Evolutionary conservation across 495 filamentous ascomycete species (phyloP).

Genomic region (Daldinia concentrica): DNA sequence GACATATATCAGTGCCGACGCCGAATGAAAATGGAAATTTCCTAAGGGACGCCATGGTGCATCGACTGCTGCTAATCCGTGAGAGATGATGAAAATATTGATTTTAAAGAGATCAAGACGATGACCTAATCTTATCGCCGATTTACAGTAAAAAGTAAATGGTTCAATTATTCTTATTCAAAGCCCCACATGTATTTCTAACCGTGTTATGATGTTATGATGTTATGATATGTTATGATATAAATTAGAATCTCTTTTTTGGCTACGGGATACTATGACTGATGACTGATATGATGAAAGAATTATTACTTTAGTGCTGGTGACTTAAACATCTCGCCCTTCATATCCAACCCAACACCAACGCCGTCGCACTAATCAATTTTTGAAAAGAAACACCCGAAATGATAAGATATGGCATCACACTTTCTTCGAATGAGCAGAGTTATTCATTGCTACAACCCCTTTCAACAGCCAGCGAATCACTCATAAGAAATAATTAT

Average conservation of each 20-base stretch:
- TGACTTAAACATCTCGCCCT: constrained; percentile 5
- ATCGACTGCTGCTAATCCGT: not conserved
- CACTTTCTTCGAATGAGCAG: constrained; percentile 9
- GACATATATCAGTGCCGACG: constrained; percentile 68
- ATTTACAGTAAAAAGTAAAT: not conserved
- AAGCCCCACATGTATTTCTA: not conserved
- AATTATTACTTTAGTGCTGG: not conserved
- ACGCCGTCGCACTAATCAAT: constrained; percentile 16
- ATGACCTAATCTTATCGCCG: constrained; percentile 3
- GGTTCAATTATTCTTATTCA: too few relatives aligned
- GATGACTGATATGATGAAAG: not conserved
- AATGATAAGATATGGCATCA: constrained; percentile 11
- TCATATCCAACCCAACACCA: constrained; percentile 16
- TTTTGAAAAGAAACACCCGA: not conserved
- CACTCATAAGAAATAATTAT: not conserved
- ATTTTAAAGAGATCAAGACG: not conserved
- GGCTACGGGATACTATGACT: not conserved
- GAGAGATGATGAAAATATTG: not conserved
- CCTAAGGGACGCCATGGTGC: not conserved
- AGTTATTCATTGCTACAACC: constrained; percentile 1
- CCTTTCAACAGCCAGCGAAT: not conserved
- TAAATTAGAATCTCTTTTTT: not conserved
- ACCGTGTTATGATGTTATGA: not conserved
- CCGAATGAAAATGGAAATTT: constrained; percentile 52
- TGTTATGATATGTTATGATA: too few relatives aligned